These are phyloP conservation scores for Phialophora expanda DNA, from an alignment of 2,329 filamentous ascomycete genomes.

Conservation along the genomic window DNA sequence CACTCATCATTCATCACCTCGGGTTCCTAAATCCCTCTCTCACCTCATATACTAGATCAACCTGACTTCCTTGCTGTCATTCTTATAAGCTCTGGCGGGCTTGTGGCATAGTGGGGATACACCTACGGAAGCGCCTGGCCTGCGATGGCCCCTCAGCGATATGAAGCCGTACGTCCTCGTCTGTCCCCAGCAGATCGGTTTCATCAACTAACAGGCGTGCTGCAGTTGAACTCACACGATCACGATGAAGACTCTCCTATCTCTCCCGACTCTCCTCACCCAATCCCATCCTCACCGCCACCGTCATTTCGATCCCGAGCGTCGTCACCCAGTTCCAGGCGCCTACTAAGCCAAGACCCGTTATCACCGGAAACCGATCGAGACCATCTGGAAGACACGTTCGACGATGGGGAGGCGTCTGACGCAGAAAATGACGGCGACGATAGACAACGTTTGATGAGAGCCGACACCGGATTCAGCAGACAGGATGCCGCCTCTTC, in stretches of 20 bases:
- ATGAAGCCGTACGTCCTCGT: constrained; percentile 52
- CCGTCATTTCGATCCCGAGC: constrained; percentile 89
- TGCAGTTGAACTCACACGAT: constrained; percentile 53
- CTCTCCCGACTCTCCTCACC: constrained; percentile 41
- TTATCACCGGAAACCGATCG: constrained; percentile 68
- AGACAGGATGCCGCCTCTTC: constrained; percentile 24
- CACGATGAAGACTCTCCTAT: constrained; percentile 42
- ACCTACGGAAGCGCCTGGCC: constrained; percentile 16
- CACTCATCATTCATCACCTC: neutral
- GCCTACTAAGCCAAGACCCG: constrained; percentile 60
- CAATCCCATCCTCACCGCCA: constrained; percentile 51
- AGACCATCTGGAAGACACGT: constrained; percentile 82
- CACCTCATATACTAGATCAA: constrained; percentile 5
- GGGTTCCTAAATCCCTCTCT: constrained; percentile 12
- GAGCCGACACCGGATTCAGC: constrained; percentile 57
- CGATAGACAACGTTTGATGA: constrained; percentile 85
- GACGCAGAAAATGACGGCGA: constrained; percentile 76
- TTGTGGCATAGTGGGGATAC: neutral
- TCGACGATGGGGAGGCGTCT: constrained; percentile 77
- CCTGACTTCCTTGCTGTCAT: constrained; percentile 9
- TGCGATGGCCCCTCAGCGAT: constrained; percentile 57
- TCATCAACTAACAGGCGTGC: constrained; percentile 14
- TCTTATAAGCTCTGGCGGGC: neutral
- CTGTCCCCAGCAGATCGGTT: constrained; percentile 11
- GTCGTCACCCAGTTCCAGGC: constrained; percentile 66